Conservation (phyloP, 805 yeast genomes). For the Cyberlindnera lachancei region DNA sequence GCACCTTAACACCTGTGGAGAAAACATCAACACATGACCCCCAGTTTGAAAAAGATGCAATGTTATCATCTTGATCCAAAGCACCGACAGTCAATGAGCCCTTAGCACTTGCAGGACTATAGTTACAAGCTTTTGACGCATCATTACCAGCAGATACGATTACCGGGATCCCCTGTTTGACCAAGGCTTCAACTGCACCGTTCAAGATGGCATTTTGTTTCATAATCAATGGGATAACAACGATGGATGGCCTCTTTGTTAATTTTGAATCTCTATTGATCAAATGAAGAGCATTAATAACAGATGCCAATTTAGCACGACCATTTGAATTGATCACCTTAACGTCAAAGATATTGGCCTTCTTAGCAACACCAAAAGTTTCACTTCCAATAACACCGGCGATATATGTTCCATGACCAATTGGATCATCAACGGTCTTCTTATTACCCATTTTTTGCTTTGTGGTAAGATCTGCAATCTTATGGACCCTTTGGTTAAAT, state of each 20-base stretch:
- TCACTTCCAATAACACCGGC: conserved; percentile 48
- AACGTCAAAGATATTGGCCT: conserved; percentile 34
- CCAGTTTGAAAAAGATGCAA: conserved; percentile 40
- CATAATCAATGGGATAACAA: conserved; percentile 32
- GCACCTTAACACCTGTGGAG: conserved; percentile 41
- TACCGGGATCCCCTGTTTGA: conserved; percentile 36
- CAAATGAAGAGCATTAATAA: conserved; percentile 27
- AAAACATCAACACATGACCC: conserved; percentile 48
- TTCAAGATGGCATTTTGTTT: conserved; percentile 34
- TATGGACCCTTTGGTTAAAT: conserved; percentile 34
- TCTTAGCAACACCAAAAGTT: conserved; percentile 46
- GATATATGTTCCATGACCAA: conserved; percentile 53
- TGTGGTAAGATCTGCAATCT: conserved; percentile 37
- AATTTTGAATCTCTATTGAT: conserved; percentile 21
- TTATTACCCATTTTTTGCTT: too few relatives aligned
- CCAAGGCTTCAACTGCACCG: conserved; percentile 36
- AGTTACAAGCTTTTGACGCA: conserved; percentile 34
- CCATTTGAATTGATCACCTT: conserved; percentile 34
- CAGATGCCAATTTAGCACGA: conserved; percentile 26
- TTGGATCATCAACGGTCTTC: conserved; percentile 17
- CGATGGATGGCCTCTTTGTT: conserved; percentile 30
- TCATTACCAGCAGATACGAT: conserved; percentile 46
- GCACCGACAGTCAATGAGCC: conserved; percentile 82
- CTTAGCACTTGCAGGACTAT: conserved; percentile 41
- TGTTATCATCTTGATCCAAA: conserved; percentile 58